Base-by-base conservation (phyloP, 2,329 filamentous ascomycete species). In the Thielaviopsis cerberus region DNA sequence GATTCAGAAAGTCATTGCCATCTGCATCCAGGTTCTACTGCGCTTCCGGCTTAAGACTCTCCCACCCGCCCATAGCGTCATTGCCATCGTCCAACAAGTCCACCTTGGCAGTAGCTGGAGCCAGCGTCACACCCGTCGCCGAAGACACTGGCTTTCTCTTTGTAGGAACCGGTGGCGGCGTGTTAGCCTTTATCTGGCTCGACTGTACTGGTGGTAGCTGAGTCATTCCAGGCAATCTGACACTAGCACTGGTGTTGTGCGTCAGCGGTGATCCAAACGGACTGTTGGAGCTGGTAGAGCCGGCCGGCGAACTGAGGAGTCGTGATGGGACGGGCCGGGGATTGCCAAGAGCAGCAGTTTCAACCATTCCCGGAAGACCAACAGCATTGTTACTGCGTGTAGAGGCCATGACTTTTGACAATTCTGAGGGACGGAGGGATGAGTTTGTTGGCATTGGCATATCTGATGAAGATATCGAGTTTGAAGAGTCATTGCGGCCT, bases 31-130 rank as follows among this genome's bases (percentile, higher is more conserved):
- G 2, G 41, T n/a, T 48, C 41, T 48, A 48, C 41, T 48, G 41
- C n/a, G 20, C 41, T 22, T 59, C 54, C 25, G 78, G 78, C 65
- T 77, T 77, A 64, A 81, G 64, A 4, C 77, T 75, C 64, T 80
- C 76, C 77, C 77, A 81, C 23, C 74, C 72, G 13, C 74, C 73
- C 67, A 79, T 69, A 41, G 74, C 74, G 37, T 68, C 68, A n/a
- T 64, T 67, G 22, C 68, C 70, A 51, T 78, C 76, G 51, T 72
- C 73, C 30, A 78, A 65, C 52, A 77, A 70, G 61, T 78, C 77
- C 20, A 78, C 64, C 51, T 66, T 4, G 68, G 66, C 11, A 66
- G 67, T 52, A 27, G 50, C 59, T 20, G 53, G 62, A 63, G 55
- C 64, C 53, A 50, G 63, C 51, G 62, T 64, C 25, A 54, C 61